A percentile compares a stretch with the other conserved stretches of the same genome.
phyloP scores from a whole-genome alignment of 495 filamentous ascomycete species.

The Tricharina praecox region DNA sequence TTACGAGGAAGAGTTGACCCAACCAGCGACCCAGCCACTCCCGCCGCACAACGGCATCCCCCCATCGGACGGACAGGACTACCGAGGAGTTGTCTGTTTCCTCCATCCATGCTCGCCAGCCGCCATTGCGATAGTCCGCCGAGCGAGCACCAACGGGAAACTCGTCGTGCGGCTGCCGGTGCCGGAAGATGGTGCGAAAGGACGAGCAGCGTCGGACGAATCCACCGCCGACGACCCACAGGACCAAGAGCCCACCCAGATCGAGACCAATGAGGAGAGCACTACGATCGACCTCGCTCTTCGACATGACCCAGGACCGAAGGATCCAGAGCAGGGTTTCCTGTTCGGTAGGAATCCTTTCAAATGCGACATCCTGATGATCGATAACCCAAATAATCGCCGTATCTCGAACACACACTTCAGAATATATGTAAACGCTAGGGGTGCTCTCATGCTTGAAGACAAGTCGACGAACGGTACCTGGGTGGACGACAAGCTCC shows the following conservation, averaged over 20 bases:
- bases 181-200: neutral
- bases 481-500: conserved; percentile 50
- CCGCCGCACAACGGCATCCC: conserved; percentile 64
- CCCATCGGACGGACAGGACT: conserved; percentile 61
- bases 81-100: conserved; percentile 76
- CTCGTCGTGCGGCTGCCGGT: conserved; percentile 36
- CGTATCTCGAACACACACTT: conserved; percentile 82
- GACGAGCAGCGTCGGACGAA: neutral
- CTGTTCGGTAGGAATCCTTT: conserved; percentile 59
- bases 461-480: conserved; percentile 90
- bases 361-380: conserved; percentile 59
- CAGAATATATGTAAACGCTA: conserved; percentile 66
- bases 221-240: neutral
- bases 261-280: neutral
- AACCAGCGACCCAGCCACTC: conserved; percentile 58
- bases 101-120: conserved; percentile 60
- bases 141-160: conserved; percentile 34
- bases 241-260: neutral
- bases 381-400: conserved; percentile 31
- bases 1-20: conserved; percentile 28
- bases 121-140: conserved; percentile 49
- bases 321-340: conserved; percentile 51
- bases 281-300: conserved; percentile 8
- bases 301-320: conserved; percentile 13
- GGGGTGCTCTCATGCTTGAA: conserved; percentile 72